These are phyloP conservation scores for Thalassiosira sp. DNA, from an alignment of 352 stramenopile species.

Conservation along the genomic window DNA sequence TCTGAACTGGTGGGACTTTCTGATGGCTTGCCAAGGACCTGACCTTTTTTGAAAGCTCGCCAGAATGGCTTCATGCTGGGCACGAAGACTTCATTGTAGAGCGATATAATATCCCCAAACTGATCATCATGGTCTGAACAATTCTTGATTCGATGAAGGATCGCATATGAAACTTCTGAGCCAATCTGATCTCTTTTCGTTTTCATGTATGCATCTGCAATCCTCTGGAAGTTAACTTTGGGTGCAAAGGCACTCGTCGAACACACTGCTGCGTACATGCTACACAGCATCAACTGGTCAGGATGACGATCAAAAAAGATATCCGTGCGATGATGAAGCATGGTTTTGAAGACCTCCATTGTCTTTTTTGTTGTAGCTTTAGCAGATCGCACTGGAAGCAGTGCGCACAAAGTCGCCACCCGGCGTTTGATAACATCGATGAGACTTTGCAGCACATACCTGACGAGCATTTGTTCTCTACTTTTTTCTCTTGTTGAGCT, in stretches of 20 bases:
- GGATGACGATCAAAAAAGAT: conserved; percentile 59
- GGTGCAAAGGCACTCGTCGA: conserved; percentile 39
- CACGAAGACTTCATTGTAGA: conserved; percentile 63
- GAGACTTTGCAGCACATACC: conserved; percentile 52
- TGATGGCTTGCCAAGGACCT: neutral
- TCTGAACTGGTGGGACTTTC: neutral
- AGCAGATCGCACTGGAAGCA: conserved; percentile 24
- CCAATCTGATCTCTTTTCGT: conserved; percentile 30
- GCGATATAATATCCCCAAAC: conserved; percentile 46
- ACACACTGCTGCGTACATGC: conserved; percentile 51
- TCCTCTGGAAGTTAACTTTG: conserved; percentile 46
- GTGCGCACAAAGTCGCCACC: conserved; percentile 31
- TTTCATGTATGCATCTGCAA: conserved; percentile 55
- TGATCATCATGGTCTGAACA: conserved; percentile 14
- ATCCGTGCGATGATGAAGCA: conserved; percentile 55
- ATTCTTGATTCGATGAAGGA: conserved; percentile 52
- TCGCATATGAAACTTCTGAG: conserved; percentile 34
- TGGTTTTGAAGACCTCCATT: conserved; percentile 52
- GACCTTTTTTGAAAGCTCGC: conserved; percentile 1
- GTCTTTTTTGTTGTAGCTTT: conserved; percentile 29
- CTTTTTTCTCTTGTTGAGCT: neutral
- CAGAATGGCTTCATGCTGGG: conserved; percentile 39
- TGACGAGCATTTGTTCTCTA: conserved; percentile 40
- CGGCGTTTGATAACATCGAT: conserved; percentile 41
- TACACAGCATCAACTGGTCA: conserved; percentile 64